phyloP scores from a whole-genome alignment of 164 flowering plant species.

The Kalanchoe fedtschenkoi region DNA sequence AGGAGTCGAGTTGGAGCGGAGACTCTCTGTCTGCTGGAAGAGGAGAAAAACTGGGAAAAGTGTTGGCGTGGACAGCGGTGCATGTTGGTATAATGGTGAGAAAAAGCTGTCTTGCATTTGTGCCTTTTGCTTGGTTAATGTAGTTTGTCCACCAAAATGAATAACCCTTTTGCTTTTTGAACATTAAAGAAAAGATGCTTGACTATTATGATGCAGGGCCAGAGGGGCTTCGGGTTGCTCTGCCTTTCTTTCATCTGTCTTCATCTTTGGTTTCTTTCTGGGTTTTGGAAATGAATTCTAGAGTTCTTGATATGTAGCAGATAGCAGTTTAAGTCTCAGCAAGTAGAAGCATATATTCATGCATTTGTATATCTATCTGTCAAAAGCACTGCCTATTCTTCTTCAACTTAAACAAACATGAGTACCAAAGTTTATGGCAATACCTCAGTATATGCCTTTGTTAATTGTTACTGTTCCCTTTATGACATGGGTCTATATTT shows the following conservation, averaged over 20 bases:
- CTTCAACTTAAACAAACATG: constrained; percentile 41
- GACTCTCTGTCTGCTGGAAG: constrained; percentile 36
- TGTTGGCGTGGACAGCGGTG: constrained; percentile 21
- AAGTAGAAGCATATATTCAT: no score
- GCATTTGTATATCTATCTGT: no score
- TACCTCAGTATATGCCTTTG: not conserved
- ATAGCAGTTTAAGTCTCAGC: not conserved
- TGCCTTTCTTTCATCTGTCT: not conserved
- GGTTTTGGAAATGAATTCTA: not conserved
- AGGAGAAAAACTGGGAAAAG: constrained; percentile 38
- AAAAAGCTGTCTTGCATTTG: not conserved
- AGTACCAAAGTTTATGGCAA: constrained; percentile 17
- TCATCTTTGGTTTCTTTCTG: not conserved
- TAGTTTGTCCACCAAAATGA: not conserved
- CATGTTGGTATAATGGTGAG: constrained; percentile 32
- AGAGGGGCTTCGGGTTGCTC: not conserved
- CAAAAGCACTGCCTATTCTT: no score
- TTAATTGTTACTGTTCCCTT: constrained; percentile 9
- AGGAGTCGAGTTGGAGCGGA: constrained; percentile 16
- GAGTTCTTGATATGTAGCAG: not conserved
- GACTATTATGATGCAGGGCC: not conserved
- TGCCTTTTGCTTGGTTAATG: not conserved
- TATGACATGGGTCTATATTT: constrained; percentile 4
- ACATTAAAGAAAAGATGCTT: not conserved
- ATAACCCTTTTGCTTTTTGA: not conserved